Base-by-base conservation (phyloP, 192 early-diverging fungal genomes). In the Backusella tuberculispora region DNA sequence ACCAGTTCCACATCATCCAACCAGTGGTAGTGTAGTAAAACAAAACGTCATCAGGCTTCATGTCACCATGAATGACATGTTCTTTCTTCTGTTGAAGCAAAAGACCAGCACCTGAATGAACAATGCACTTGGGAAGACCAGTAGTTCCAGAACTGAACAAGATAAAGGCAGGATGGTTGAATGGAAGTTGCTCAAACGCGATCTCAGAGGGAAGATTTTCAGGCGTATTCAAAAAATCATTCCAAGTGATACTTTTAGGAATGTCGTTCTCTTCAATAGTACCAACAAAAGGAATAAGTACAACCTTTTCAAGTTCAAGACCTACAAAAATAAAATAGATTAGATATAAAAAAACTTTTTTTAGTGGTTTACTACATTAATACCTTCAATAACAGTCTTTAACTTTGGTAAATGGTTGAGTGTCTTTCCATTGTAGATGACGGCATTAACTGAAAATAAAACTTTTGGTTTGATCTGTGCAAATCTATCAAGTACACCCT, bases 1-100 rank as follows among this genome's bases (percentile, higher is more conserved):
- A 89, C 98, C 98, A 99, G 83, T 99, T 98, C 96, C 96, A 99
- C 98, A 99, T 99, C 98, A 99, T 99, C 94, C 95, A 96, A 4
- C 94, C 95, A 5, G 93, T 96, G 0, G 93, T 94, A 1, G 93
- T 94, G 76, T 94, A 95, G 77, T 98, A 96, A 77, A 99, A 93
- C 71, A 94, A 83, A 1, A 95, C 89, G 78, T 97, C 96, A n/a
- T 87, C 79, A 6, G 85, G 74, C 0, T 78, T 84, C 71, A 98
- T 77, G 68, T 92, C 87, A 26, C 94, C 94, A 56, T 98, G 94
- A 56, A 98, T 90, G 24, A 92, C 83, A 80, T 97, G 96, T 73
- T 99, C 98, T 82, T 98, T 99, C 74, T 93, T 88, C 69, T 96
- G 93, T 81, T 99, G 96, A 65, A 99, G 85, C 6, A 99, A 79